Percentiles rank a stretch among this genome's conserved stretches.
Conservation (phyloP, 2,329 filamentous ascomycete genomes). For the Fusarium buxicola region DNA sequence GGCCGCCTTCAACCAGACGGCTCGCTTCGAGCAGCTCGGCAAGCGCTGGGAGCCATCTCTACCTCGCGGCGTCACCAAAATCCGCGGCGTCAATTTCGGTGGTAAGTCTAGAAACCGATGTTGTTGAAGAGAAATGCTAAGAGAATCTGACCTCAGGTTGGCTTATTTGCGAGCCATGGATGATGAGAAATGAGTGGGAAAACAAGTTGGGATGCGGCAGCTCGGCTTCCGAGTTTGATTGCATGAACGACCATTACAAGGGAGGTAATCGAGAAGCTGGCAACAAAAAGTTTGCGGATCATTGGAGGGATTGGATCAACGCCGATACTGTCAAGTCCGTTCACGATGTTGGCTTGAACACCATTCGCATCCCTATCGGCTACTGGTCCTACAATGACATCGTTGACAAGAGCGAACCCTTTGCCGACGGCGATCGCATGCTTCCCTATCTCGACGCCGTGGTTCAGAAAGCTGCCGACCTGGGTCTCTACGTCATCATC, state of each 20-base stretch:
- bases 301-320: conserved; percentile 36
- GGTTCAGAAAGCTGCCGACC: conserved; percentile 23
- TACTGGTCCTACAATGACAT: conserved; percentile 35
- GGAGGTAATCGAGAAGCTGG: conserved; percentile 23
- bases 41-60: conserved; percentile 29
- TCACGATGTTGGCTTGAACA: conserved; percentile 35
- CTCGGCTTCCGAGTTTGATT: conserved; percentile 31
- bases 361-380: conserved; percentile 35
- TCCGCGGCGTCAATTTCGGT: conserved; percentile 35
- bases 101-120: background rate
- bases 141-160: conserved; percentile 1
- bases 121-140: background rate
- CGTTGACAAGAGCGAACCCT: conserved; percentile 33
- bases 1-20: conserved; percentile 33
- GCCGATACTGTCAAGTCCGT: conserved; percentile 33
- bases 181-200: conserved; percentile 20
- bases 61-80: conserved; percentile 19
- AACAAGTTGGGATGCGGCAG: conserved; percentile 20
- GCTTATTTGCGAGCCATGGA: conserved; percentile 31
- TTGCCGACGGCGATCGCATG: conserved; percentile 30
- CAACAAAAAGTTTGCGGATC: conserved; percentile 24
- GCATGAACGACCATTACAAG: conserved; percentile 30
- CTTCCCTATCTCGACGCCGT: conserved; percentile 33
- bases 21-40: conserved; percentile 29
- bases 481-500: conserved; percentile 35